These are phyloP conservation scores for Cordyceps cicadae DNA, from an alignment of 2,329 filamentous ascomycete species.

Conservation along the genomic window DNA sequence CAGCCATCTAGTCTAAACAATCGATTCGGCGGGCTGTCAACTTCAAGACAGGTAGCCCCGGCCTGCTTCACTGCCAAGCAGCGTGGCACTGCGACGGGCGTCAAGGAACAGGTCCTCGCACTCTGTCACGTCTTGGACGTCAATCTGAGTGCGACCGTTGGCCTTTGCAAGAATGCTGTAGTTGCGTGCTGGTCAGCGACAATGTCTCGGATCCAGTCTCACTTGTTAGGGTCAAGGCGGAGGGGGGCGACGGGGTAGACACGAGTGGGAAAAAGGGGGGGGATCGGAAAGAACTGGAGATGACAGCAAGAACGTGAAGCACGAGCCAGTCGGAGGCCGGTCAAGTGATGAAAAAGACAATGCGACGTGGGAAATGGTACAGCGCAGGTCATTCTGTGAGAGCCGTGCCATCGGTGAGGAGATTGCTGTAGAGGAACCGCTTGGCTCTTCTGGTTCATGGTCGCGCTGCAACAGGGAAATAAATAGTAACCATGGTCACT, in stretches of 20 bases:
- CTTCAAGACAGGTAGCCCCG: conserved; percentile 53
- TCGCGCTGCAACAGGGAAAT: neutral
- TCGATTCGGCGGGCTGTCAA: conserved; percentile 7
- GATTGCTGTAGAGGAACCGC: neutral
- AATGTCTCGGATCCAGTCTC: conserved; percentile 22
- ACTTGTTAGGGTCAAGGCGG: conserved; percentile 6
- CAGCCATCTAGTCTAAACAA: neutral
- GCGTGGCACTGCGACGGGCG: conserved; percentile 65
- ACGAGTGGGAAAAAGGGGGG: conserved; percentile 2
- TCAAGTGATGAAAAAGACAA: neutral
- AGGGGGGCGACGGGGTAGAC: conserved; percentile 6
- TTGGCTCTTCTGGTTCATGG: neutral
- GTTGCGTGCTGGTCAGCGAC: conserved; percentile 24
- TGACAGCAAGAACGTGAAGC: conserved; percentile 1
- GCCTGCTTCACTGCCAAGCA: conserved; percentile 56
- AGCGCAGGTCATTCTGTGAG: neutral
- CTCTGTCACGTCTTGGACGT: conserved; percentile 68
- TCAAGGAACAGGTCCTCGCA: conserved; percentile 81
- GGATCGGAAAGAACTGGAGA: neutral
- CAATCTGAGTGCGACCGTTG: conserved; percentile 68
- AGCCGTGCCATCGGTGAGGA: neutral
- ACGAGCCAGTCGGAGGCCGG: conserved; percentile 9
- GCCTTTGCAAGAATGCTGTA: conserved; percentile 77
- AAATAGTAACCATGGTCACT: neutral
- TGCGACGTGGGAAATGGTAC: neutral